These are phyloP conservation scores for Apiospora marii DNA, from an alignment of 2,329 filamentous ascomycete genomes.

Conservation along the genomic window DNA sequence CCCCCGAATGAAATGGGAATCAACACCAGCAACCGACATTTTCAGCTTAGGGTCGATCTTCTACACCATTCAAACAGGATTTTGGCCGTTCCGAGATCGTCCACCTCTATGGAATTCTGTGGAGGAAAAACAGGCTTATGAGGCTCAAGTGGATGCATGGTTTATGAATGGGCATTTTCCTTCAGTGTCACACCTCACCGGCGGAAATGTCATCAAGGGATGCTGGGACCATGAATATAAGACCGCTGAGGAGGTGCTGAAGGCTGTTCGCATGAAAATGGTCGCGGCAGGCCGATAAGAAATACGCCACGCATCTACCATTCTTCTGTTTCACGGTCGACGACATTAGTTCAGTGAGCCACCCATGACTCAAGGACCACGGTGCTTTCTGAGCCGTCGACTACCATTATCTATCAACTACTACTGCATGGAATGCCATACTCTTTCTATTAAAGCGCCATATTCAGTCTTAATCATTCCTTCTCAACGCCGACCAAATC, in stretches of 20 bases:
- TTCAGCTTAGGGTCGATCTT: conserved; percentile 21
- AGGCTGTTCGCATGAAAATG: conserved; percentile 1
- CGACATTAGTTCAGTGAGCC: not conserved
- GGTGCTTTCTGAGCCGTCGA: too few species aligned
- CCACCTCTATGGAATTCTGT: conserved; percentile 1
- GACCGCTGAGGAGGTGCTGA: conserved; percentile 20
- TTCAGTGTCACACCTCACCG: not conserved
- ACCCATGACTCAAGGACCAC: not conserved
- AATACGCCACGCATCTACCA: not conserved
- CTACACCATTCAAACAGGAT: conserved; percentile 17
- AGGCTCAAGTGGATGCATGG: conserved; percentile 1
- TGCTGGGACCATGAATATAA: conserved; percentile 11
- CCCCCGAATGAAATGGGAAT: conserved; percentile 23
- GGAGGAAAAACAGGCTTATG: conserved; percentile 20
- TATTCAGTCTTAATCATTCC: too few species aligned
- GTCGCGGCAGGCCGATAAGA: too few species aligned
- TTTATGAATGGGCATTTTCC: conserved; percentile 16
- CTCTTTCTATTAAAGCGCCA: too few species aligned
- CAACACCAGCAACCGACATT: conserved; percentile 21
- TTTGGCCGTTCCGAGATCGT: not conserved
- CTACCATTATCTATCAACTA: too few species aligned
- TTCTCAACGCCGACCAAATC: too few species aligned
- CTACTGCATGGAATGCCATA: too few species aligned
- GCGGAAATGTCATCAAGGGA: conserved; percentile 20
- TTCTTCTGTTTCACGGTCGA: not conserved